Conservation (phyloP, 192 early-diverging fungal species). For the Backusella morwellensis region DNA sequence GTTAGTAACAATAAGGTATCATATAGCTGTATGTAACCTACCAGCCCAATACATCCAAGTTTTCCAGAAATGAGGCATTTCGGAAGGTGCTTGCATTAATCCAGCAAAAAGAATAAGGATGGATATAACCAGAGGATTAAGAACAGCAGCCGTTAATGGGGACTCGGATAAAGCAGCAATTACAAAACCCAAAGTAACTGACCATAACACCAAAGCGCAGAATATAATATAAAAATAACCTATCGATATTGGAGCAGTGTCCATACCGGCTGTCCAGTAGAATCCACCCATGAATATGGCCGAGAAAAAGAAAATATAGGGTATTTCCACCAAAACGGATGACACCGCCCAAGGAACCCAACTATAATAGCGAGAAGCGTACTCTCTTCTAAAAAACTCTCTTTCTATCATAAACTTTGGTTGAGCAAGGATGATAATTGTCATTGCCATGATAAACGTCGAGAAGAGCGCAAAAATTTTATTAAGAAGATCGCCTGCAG, state of each 20-base stretch:
- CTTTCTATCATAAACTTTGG: conserved; percentile 67
- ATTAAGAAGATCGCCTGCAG: conserved; percentile 61
- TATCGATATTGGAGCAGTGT: conserved; percentile 38
- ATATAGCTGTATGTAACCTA: not conserved
- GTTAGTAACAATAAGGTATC: not conserved
- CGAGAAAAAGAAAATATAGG: conserved; percentile 59
- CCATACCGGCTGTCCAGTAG: conserved; percentile 73
- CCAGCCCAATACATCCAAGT: conserved; percentile 65
- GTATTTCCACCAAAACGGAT: conserved; percentile 65
- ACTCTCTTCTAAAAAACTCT: conserved; percentile 63
- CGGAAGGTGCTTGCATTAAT: conserved; percentile 56
- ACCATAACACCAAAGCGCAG: conserved; percentile 59
- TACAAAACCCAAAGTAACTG: conserved; percentile 66
- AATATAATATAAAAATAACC: conserved; percentile 66
- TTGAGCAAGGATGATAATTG: conserved; percentile 67
- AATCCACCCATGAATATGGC: conserved; percentile 66
- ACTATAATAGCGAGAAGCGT: conserved; percentile 65
- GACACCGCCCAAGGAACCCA: conserved; percentile 62
- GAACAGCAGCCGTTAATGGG: conserved; percentile 51
- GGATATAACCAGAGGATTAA: conserved; percentile 67
- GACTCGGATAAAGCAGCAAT: conserved; percentile 65
- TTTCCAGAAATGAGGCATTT: conserved; percentile 68
- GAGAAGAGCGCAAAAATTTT: conserved; percentile 72
- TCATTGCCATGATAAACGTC: conserved; percentile 59
- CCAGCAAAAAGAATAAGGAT: conserved; percentile 70